These are phyloP conservation scores for Cladorrhinum sp. DNA, from an alignment of 2,329 filamentous ascomycete genomes.

Conservation along the genomic window DNA sequence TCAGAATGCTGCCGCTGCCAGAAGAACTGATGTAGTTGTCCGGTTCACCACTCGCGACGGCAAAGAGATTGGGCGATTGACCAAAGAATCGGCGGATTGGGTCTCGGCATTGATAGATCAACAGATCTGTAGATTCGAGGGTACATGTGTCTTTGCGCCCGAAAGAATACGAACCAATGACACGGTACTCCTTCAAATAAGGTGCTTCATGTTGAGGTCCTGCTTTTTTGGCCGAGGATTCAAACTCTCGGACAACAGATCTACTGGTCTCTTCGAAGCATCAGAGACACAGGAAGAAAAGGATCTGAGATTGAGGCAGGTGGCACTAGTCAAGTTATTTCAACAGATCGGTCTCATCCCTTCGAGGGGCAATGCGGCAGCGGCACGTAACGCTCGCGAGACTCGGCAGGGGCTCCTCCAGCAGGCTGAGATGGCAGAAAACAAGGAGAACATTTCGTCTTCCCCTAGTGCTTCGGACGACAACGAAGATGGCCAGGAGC, in stretches of 20 bases:
- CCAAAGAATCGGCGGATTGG: constrained; percentile 86
- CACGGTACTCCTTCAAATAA: constrained; percentile 86
- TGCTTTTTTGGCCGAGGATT: constrained; percentile 69
- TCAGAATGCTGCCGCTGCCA: constrained; percentile 51
- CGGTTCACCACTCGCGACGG: constrained; percentile 80
- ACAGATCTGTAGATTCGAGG: constrained; percentile 82
- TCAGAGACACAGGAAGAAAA: constrained; percentile 85
- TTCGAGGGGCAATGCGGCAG: constrained; percentile 67
- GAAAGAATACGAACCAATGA: constrained; percentile 85
- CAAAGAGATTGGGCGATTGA: constrained; percentile 79
- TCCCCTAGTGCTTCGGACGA: constrained; percentile 57
- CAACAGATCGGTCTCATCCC: constrained; percentile 84
- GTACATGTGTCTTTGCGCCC: constrained; percentile 82
- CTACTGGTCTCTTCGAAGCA: constrained; percentile 73
- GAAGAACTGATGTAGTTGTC: constrained; percentile 80
- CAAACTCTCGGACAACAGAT: constrained; percentile 64
- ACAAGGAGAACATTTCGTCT: constrained; percentile 57
- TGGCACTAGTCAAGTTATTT: constrained; percentile 83
- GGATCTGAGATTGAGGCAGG: constrained; percentile 75
- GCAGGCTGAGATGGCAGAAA: constrained; percentile 84
- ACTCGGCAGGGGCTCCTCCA: constrained; percentile 80
- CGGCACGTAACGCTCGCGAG: constrained; percentile 56
- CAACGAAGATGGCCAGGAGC: constrained; percentile 79
- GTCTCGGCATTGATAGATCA: constrained; percentile 91
- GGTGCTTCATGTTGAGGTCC: constrained; percentile 68